A percentile compares a stretch with the other conserved stretches of the same genome.
phyloP scores from a whole-genome alignment of 805 yeast genomes.

The Metschnikowia baotianmanensis region DNA sequence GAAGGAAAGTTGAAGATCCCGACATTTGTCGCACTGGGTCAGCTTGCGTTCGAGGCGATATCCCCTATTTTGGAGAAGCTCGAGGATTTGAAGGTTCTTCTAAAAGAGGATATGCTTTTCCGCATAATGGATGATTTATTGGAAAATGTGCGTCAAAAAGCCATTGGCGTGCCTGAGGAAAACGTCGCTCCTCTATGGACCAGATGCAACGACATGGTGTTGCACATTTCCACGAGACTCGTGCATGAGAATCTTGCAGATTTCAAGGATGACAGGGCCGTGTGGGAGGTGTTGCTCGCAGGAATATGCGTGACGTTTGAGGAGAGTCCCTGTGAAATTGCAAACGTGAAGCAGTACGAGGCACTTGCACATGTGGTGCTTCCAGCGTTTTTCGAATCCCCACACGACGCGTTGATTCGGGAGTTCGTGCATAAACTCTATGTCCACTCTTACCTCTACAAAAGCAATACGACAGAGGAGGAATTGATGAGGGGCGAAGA shows the following conservation, averaged over 20 bases:
- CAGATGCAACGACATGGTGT: slow-evolving; percentile 44
- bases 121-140: slow-evolving; percentile 50
- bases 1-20: slow-evolving; percentile 49
- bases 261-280: slow-evolving; percentile 18
- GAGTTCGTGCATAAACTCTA: slow-evolving; percentile 51
- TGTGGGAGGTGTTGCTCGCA: slow-evolving; percentile 44
- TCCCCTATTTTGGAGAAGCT: slow-evolving; percentile 30
- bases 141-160: slow-evolving; percentile 49
- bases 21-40: slow-evolving; percentile 60
- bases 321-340: slow-evolving; percentile 37
- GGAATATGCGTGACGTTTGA: slow-evolving; percentile 42
- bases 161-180: slow-evolving; percentile 30
- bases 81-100: slow-evolving; percentile 30
- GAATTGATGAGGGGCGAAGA: slow-evolving; percentile 19
- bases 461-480: slow-evolving; percentile 52
- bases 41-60: slow-evolving; percentile 44
- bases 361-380: slow-evolving; percentile 42
- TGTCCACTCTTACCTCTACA: slow-evolving; percentile 58
- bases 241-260: slow-evolving; percentile 15
- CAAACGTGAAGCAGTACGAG: slow-evolving; percentile 46
- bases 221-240: slow-evolving; percentile 32
- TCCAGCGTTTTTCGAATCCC: slow-evolving; percentile 30
- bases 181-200: slow-evolving; percentile 51
- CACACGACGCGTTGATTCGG: slow-evolving; percentile 29
- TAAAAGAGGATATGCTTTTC: slow-evolving; percentile 44